These are phyloP conservation scores for Aegilops sharonensis DNA, from an alignment of 176 grass and related monocot genomes.

Conservation along the genomic window DNA sequence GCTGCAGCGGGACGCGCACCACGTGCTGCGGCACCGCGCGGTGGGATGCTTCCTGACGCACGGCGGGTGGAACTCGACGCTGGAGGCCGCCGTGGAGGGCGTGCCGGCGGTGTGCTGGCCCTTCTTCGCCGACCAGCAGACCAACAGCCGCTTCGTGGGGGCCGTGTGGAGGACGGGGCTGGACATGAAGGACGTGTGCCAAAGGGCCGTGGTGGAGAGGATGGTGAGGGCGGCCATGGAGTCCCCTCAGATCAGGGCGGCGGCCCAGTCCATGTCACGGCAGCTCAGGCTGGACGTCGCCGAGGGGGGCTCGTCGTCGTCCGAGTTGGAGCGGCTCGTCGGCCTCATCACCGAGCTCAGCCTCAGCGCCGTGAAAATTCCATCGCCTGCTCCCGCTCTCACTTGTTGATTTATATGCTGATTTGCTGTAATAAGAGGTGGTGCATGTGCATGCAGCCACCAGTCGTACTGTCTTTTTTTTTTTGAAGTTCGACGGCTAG, in stretches of 20 bases:
- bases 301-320: not conserved
- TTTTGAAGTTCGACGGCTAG: too few species aligned
- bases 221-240: conserved; percentile 43
- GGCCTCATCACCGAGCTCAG: not conserved
- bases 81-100: too few species aligned
- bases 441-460: too few species aligned
- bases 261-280: not conserved
- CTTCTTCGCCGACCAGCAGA: conserved; percentile 57
- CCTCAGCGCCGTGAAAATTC: not conserved
- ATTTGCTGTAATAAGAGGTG: too few species aligned
- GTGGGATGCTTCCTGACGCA: too few species aligned
- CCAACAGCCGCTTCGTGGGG: conserved; percentile 45
- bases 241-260: not conserved
- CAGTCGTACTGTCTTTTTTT: too few species aligned
- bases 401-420: too few species aligned
- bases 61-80: too few species aligned
- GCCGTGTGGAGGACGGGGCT: conserved; percentile 41
- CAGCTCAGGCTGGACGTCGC: not conserved
- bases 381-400: too few species aligned
- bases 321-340: not conserved
- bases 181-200: conserved; percentile 52
- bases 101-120: conserved; percentile 31
- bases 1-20: too few species aligned
- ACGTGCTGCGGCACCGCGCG: too few species aligned
- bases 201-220: conserved; percentile 33